These are phyloP conservation scores for Fusarium napiforme DNA, from an alignment of 2,329 filamentous ascomycete species.

Conservation along the genomic window DNA sequence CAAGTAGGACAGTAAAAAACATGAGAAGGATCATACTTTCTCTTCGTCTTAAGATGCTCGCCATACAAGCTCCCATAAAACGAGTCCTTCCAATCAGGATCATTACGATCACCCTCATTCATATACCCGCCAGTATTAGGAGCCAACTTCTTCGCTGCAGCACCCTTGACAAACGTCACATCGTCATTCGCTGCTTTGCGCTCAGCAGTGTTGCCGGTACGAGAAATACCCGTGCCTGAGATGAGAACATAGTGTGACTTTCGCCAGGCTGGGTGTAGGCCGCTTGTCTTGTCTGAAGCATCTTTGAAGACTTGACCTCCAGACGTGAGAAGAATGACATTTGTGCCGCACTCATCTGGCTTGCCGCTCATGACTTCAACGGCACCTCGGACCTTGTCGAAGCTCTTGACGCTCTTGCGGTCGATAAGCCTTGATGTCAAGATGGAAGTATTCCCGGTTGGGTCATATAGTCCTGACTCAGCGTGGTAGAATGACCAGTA, in stretches of 20 bases:
- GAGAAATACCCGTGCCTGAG: neutral
- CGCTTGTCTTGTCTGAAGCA: slow-evolving; percentile 11
- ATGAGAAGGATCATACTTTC: slow-evolving; percentile 27
- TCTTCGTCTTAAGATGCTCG: slow-evolving; percentile 10
- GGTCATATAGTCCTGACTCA: slow-evolving; percentile 17
- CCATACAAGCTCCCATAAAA: slow-evolving; percentile 22
- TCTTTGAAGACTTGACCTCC: slow-evolving; percentile 32
- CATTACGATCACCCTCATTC: slow-evolving; percentile 30
- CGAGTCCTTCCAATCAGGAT: slow-evolving; percentile 14
- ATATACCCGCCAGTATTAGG: slow-evolving; percentile 23
- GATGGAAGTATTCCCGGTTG: slow-evolving; percentile 13
- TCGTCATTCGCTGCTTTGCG: slow-evolving; percentile 13
- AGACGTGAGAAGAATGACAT: slow-evolving; percentile 19
- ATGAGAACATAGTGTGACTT: slow-evolving; percentile 21
- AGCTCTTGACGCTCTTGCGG: neutral
- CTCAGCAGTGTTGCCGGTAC: neutral
- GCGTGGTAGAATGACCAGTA: slow-evolving; percentile 30
- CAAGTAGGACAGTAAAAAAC: slow-evolving; percentile 32
- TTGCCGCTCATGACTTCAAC: slow-evolving; percentile 28
- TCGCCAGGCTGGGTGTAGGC: slow-evolving; percentile 13
- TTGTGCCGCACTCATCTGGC: slow-evolving; percentile 9
- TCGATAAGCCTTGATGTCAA: slow-evolving; percentile 19
- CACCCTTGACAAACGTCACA: slow-evolving; percentile 19
- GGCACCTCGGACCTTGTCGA: neutral
- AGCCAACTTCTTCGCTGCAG: slow-evolving; percentile 23